These are phyloP conservation scores for Diaporthe vexans DNA, from an alignment of 2,329 filamentous ascomycete species.

Conservation along the genomic window DNA sequence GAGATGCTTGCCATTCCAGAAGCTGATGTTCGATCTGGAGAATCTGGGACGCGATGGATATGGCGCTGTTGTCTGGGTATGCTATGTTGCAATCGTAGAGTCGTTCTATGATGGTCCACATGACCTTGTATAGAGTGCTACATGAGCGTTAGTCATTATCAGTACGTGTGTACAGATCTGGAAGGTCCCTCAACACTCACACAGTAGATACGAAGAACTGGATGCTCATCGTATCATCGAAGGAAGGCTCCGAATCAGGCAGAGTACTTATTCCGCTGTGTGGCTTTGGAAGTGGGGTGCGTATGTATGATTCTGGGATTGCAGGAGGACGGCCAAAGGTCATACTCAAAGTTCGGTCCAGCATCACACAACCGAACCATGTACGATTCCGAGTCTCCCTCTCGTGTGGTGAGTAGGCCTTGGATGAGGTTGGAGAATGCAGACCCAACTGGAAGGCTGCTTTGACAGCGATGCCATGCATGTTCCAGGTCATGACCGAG, in stretches of 20 bases:
- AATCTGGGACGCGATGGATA: conserved; percentile 50
- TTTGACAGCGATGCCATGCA: conserved; percentile 66
- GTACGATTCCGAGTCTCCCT: conserved; percentile 62
- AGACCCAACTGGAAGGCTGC: conserved; percentile 66
- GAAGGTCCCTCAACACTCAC: conserved; percentile 42
- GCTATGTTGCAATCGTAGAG: conserved; percentile 61
- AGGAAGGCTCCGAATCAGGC: conserved; percentile 9
- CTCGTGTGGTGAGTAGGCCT: conserved; percentile 55
- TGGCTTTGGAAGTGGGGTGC: conserved; percentile 52
- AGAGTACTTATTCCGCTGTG: not conserved
- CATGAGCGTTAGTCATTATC: not conserved
- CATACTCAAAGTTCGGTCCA: conserved; percentile 65
- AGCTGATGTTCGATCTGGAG: conserved; percentile 57
- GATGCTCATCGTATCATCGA: conserved; percentile 37
- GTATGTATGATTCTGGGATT: conserved; percentile 60
- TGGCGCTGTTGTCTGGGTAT: conserved; percentile 26
- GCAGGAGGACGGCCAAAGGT: conserved; percentile 63
- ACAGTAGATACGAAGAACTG: conserved; percentile 53
- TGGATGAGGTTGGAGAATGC: conserved; percentile 57
- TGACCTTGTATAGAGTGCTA: conserved; percentile 52
- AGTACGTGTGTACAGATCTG: not conserved
- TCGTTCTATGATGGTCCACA: conserved; percentile 54
- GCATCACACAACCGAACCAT: conserved; percentile 64
- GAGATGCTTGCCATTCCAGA: conserved; percentile 52
- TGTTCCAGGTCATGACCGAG: conserved; percentile 66